Conservation (phyloP, 2,329 filamentous ascomycete species). For the Bisporella sp. region DNA sequence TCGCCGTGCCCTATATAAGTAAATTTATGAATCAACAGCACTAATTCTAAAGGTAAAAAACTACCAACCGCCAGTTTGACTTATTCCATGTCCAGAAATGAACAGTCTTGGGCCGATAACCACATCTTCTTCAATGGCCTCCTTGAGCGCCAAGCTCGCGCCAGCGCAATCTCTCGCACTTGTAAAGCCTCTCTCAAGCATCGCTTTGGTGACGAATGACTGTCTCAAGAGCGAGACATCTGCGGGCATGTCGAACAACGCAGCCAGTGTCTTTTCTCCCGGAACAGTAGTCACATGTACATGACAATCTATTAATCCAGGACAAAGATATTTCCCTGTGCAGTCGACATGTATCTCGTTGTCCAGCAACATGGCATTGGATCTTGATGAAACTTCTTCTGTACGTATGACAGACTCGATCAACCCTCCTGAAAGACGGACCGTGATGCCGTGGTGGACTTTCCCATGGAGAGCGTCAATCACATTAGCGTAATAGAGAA, state of each 20-base stretch:
- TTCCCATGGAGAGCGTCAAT: not conserved
- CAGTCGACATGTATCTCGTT: slow-evolving; percentile 26
- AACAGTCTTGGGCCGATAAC: slow-evolving; percentile 49
- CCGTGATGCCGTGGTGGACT: not conserved
- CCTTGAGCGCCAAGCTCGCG: slow-evolving; percentile 44
- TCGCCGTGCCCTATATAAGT: slow-evolving; percentile 37
- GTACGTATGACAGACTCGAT: not conserved
- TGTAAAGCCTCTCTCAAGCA: slow-evolving; percentile 51
- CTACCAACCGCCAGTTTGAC: slow-evolving; percentile 44
- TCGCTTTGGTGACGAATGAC: slow-evolving; percentile 40
- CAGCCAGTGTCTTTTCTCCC: slow-evolving; percentile 31
- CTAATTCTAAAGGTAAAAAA: too few relatives aligned
- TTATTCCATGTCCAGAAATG: slow-evolving; percentile 45
- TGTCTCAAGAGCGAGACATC: slow-evolving; percentile 35
- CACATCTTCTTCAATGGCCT: slow-evolving; percentile 49
- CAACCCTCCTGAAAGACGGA: not conserved
- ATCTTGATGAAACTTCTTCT: not conserved
- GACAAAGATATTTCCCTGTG: slow-evolving; percentile 37
- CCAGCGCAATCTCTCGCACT: slow-evolving; percentile 52
- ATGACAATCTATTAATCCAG: slow-evolving; percentile 45
- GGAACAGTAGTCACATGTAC: slow-evolving; percentile 41
- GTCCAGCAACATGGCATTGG: slow-evolving; percentile 17
- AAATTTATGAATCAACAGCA: too few relatives aligned
- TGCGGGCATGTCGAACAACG: slow-evolving; percentile 29
- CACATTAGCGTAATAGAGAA: not conserved